phyloP scores from a whole-genome alignment of 305 asterid species.

The Solanum hybrid region DNA sequence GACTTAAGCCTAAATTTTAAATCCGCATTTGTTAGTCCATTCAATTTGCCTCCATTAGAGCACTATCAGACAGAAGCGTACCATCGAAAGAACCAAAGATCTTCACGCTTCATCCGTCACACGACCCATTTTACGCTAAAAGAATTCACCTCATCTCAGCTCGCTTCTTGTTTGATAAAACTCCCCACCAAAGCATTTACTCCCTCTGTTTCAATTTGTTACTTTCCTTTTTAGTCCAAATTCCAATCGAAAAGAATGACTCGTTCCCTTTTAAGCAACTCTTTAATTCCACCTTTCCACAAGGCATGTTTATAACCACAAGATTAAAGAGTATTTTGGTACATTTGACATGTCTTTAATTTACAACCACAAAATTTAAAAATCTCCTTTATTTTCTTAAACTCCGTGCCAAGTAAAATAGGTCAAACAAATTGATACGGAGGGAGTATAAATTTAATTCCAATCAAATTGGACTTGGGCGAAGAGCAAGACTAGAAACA shows the following conservation, averaged over 20 bases:
- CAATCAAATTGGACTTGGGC: not conserved
- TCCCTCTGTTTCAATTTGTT: not conserved
- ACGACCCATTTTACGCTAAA: conserved; percentile 56
- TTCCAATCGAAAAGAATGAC: not conserved
- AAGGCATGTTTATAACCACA: not conserved
- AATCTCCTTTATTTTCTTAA: not conserved
- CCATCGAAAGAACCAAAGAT: conserved; percentile 38
- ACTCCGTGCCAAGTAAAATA: not conserved
- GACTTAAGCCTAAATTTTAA: not conserved
- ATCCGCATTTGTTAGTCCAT: not conserved
- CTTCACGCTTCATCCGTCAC: conserved; percentile 38
- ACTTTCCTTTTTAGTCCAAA: not conserved
- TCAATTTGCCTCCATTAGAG: not conserved
- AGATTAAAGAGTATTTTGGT: not conserved
- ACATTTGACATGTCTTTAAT: not conserved
- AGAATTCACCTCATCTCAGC: conserved; percentile 47
- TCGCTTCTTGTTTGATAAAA: conserved; percentile 54
- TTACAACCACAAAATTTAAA: not conserved
- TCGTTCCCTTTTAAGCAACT: not conserved
- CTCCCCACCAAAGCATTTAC: conserved; percentile 47
- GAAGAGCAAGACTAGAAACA: not conserved
- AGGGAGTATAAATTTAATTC: not conserved
- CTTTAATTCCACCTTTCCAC: not conserved
- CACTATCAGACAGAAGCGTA: conserved; percentile 7
- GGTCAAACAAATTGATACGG: not conserved